These are phyloP conservation scores for Globisporangium lucens DNA, from an alignment of 352 stramenopile genomes.

Conservation along the genomic window DNA sequence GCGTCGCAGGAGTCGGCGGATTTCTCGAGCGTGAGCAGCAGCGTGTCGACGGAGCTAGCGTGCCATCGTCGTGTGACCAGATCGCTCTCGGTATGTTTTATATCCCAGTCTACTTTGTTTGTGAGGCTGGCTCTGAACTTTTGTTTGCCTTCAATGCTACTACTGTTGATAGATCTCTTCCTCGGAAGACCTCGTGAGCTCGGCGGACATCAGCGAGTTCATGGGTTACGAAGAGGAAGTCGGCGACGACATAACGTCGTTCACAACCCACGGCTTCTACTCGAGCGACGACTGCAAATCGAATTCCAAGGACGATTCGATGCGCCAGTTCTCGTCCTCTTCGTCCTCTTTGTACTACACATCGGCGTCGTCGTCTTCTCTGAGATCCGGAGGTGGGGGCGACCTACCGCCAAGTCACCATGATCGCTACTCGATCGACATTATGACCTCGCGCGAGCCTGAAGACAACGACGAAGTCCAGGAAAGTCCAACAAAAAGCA, in stretches of 20 bases:
- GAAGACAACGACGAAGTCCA: constrained; percentile 18
- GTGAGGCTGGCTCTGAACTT: constrained; percentile 15
- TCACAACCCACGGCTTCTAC: constrained; percentile 38
- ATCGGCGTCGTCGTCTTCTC: neutral
- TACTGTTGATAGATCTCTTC: constrained; percentile 17
- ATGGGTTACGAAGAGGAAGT: constrained; percentile 52
- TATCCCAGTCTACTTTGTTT: constrained; percentile 4
- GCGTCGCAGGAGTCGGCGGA: constrained; percentile 25
- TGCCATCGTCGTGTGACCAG: constrained; percentile 54
- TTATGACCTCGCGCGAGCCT: constrained; percentile 9
- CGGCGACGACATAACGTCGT: constrained; percentile 35
- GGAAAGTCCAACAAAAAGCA: constrained; percentile 5
- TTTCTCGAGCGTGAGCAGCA: constrained; percentile 59
- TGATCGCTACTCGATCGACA: constrained; percentile 15
- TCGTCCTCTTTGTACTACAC: constrained; percentile 13
- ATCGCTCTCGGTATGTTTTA: constrained; percentile 46
- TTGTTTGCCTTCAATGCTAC: neutral
- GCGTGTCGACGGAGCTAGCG: constrained; percentile 46
- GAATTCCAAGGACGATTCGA: constrained; percentile 3
- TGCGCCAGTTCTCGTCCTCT: constrained; percentile 6
- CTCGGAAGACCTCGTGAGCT: constrained; percentile 21
- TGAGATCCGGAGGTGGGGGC: neutral
- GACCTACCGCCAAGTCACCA: neutral
- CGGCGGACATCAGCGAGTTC: constrained; percentile 49
- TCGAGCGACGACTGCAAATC: constrained; percentile 15